These are phyloP conservation scores for Mortierella alpina DNA, from an alignment of 192 early-diverging fungal genomes.

Conservation along the genomic window DNA sequence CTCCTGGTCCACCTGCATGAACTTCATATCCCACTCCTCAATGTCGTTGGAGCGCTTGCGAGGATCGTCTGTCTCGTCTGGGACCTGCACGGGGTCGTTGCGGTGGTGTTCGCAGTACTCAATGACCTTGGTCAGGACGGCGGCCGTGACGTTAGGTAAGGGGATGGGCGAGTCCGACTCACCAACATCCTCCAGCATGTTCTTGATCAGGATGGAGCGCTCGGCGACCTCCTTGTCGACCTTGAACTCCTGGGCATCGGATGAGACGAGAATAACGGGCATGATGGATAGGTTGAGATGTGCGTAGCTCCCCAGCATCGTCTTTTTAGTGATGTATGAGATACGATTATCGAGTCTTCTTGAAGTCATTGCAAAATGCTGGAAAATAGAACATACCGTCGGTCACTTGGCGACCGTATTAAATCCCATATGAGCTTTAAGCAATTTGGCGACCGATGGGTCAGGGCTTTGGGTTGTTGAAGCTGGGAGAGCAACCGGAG, in stretches of 20 bases:
- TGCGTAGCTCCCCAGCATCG: no score
- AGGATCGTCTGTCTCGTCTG: slow-evolving; percentile 62
- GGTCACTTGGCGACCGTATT: no score
- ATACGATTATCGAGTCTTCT: no score
- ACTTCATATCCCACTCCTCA: slow-evolving; percentile 83
- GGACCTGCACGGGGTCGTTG: slow-evolving; percentile 71
- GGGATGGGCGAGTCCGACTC: slow-evolving; percentile 77
- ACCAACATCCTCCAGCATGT: slow-evolving; percentile 83
- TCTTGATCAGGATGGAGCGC: slow-evolving; percentile 82
- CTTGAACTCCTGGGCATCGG: slow-evolving; percentile 70
- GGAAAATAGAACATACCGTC: no score
- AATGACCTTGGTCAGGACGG: slow-evolving; percentile 84
- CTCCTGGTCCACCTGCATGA: slow-evolving; percentile 83
- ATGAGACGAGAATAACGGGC: slow-evolving; percentile 70
- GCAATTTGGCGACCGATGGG: no score
- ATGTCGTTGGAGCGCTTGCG: slow-evolving; percentile 79
- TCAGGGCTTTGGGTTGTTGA: no score
- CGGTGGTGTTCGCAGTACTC: slow-evolving; percentile 87
- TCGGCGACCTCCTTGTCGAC: slow-evolving; percentile 76
- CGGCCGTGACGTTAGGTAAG: slow-evolving; percentile 79
- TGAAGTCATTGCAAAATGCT: no score
- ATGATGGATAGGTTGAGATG: slow-evolving; percentile 5
- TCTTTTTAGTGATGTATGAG: no score
- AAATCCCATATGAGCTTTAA: no score
- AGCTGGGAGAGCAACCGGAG: no score